phyloP scores from a whole-genome alignment of 2,329 filamentous ascomycete genomes.

The Claviceps sp. region DNA sequence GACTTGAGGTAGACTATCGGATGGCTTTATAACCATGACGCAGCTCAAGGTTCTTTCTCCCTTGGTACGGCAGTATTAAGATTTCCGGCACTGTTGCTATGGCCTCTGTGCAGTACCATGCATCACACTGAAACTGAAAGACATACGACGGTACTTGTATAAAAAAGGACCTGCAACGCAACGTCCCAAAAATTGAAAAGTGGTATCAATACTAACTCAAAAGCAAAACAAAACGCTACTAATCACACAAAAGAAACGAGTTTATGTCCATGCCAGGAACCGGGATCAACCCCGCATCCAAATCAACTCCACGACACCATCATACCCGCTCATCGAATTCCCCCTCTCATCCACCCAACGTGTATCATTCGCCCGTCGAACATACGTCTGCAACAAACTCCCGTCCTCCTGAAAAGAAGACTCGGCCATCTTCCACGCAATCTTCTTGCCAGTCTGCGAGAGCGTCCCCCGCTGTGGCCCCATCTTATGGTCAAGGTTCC shows the following conservation, averaged over 20 bases:
- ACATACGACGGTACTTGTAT: too few relatives aligned
- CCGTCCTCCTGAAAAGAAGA: slow-evolving; percentile 31
- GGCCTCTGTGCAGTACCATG: too few relatives aligned
- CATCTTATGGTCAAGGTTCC: slow-evolving; percentile 35
- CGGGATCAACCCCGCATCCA: slow-evolving; percentile 24
- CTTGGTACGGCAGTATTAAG: too few relatives aligned
- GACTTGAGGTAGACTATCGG: too few relatives aligned
- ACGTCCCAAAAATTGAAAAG: too few relatives aligned
- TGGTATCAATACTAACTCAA: too few relatives aligned
- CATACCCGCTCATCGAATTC: slow-evolving; percentile 33
- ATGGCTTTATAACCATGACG: too few relatives aligned
- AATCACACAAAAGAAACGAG: background rate
- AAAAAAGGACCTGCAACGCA: too few relatives aligned
- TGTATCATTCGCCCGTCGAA: slow-evolving; percentile 35
- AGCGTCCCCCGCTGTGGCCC: slow-evolving; percentile 33
- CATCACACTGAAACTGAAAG: too few relatives aligned
- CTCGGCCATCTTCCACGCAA: slow-evolving; percentile 39
- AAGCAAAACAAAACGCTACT: background rate
- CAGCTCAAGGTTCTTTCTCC: too few relatives aligned
- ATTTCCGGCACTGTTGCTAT: too few relatives aligned
- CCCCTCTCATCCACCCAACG: slow-evolving; percentile 34
- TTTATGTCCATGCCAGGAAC: too few relatives aligned
- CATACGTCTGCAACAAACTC: slow-evolving; percentile 37
- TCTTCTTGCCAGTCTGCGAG: slow-evolving; percentile 33
- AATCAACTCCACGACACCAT: slow-evolving; percentile 41